These are phyloP conservation scores for Didymellaceae sp. DNA, from an alignment of 2,329 filamentous ascomycete species.

Conservation along the genomic window DNA sequence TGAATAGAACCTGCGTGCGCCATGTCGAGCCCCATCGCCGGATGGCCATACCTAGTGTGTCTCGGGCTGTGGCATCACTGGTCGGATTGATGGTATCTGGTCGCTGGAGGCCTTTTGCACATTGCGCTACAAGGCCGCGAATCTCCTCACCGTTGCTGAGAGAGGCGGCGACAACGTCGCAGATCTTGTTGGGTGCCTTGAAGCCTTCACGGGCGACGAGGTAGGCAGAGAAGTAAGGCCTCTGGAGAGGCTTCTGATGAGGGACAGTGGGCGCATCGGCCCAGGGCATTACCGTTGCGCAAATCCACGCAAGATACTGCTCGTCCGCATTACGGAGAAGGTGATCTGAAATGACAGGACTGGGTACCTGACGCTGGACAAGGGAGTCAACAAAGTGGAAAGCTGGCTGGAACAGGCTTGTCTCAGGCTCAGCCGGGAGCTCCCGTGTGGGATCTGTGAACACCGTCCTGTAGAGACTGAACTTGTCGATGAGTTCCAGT, in stretches of 20 bases:
- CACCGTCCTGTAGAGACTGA: slow-evolving; percentile 73
- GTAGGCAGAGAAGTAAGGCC: slow-evolving; percentile 57
- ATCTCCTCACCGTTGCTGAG: slow-evolving; percentile 70
- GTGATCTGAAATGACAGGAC: slow-evolving; percentile 47
- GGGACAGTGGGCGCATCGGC: slow-evolving; percentile 57
- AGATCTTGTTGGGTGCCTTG: slow-evolving; percentile 77
- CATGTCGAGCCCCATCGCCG: slow-evolving; percentile 75
- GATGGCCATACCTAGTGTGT: slow-evolving; percentile 75
- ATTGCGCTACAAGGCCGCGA: slow-evolving; percentile 62
- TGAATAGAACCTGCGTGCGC: slow-evolving; percentile 73
- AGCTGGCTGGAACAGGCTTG: slow-evolving; percentile 65
- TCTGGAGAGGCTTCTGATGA: slow-evolving; percentile 54
- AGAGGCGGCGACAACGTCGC: slow-evolving; percentile 70
- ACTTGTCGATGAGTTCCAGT: slow-evolving; percentile 68
- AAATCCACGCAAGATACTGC: slow-evolving; percentile 75
- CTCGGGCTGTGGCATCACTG: slow-evolving; percentile 58
- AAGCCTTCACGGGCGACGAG: slow-evolving; percentile 77
- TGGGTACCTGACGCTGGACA: slow-evolving; percentile 7
- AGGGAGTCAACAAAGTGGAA: slow-evolving; percentile 66
- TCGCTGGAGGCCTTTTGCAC: slow-evolving; percentile 57
- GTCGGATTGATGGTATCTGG: slow-evolving; percentile 54
- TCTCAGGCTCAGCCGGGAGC: slow-evolving; percentile 63
- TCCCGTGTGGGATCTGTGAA: slow-evolving; percentile 71
- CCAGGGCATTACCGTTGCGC: slow-evolving; percentile 80
- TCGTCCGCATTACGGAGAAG: slow-evolving; percentile 70